Percentiles rank a stretch among this genome's conserved stretches.
Conservation (phyloP, 345 rosid genomes). For the Arabis hirsuta region DNA sequence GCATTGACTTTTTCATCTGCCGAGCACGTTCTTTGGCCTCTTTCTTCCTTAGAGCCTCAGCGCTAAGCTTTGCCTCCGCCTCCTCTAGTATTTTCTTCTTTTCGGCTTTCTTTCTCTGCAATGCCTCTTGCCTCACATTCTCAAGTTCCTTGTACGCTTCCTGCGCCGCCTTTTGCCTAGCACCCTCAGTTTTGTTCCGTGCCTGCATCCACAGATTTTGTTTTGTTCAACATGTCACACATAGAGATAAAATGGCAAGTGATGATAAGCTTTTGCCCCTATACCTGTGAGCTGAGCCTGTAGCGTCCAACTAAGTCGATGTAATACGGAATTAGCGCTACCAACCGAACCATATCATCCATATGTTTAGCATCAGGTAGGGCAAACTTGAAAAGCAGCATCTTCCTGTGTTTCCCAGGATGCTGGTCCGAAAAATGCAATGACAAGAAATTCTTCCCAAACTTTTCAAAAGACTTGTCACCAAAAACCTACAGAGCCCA, state of each 20-base stretch:
- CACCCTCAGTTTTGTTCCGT: conserved; percentile 78
- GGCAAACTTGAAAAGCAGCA: conserved; percentile 87
- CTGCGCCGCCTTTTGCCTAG: conserved; percentile 82
- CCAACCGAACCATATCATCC: conserved; percentile 83
- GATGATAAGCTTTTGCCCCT: conserved; percentile 10
- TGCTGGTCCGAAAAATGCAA: conserved; percentile 97
- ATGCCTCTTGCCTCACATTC: conserved; percentile 89
- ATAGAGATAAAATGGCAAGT: background rate
- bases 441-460: conserved; percentile 87
- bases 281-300: conserved; percentile 93
- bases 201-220: conserved; percentile 50
- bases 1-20: conserved; percentile 78
- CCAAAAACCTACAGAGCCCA: conserved; percentile 77
- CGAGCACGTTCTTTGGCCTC: conserved; percentile 89
- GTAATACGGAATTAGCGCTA: conserved; percentile 86
- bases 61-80: conserved; percentile 85
- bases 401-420: conserved; percentile 75
- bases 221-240: background rate
- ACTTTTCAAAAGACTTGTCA: conserved; percentile 84
- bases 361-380: conserved; percentile 79
- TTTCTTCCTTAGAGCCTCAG: conserved; percentile 79
- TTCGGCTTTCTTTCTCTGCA: conserved; percentile 86
- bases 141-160: conserved; percentile 92
- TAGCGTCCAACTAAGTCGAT: conserved; percentile 91
- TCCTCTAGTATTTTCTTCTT: conserved; percentile 81